Evolutionary conservation across 116 monocot species (phyloP).

Genomic region (Papilionanthe hybrid): DNA sequence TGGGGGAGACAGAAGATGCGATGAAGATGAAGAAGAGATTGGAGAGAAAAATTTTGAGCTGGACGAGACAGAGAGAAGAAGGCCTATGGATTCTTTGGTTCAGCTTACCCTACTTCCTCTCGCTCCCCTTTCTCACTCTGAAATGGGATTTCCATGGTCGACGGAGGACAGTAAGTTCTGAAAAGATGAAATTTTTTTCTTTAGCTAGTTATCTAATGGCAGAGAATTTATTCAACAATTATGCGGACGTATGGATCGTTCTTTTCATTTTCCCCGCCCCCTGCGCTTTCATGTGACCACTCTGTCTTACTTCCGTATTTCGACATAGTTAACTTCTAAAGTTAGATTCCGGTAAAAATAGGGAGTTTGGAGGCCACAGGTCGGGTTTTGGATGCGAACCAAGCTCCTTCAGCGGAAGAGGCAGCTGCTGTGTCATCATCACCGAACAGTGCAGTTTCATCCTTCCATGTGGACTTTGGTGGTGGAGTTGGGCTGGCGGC

Average conservation of each 20-base stretch:
- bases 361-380: conserved; percentile 19
- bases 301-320: background rate
- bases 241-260: background rate
- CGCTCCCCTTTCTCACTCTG: background rate
- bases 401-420: conserved; percentile 14
- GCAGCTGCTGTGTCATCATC: conserved; percentile 25
- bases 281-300: background rate
- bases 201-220: background rate
- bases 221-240: no score
- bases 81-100: conserved; percentile 19
- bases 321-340: no score
- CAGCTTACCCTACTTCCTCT: conserved; percentile 33
- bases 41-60: background rate
- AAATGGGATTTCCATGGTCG: conserved; percentile 24
- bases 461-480: conserved; percentile 41
- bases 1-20: conserved; percentile 15
- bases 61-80: background rate
- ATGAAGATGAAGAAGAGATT: conserved; percentile 9
- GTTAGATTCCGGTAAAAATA: background rate
- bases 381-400: conserved; percentile 44
- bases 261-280: background rate
- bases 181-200: background rate
- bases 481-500: background rate
- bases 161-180: conserved; percentile 17
- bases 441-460: conserved; percentile 37